Evolutionary conservation across 805 yeast species (phyloP), one percentile per base, ranked within the genome.

Genomic region (Kazachstania psychrophila): DNA sequence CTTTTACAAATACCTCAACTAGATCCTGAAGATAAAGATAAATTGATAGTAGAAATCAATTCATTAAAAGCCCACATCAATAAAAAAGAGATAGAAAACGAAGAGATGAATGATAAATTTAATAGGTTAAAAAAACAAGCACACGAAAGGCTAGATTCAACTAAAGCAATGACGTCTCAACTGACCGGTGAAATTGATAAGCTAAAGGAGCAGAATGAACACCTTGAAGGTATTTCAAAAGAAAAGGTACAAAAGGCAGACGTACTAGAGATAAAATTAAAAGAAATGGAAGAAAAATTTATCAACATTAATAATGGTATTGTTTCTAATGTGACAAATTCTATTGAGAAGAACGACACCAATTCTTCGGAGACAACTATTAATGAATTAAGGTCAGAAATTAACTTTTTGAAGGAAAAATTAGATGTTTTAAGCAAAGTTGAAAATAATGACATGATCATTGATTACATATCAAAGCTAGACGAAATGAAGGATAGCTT

Each of bases 131-230:
- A 47, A 43, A 48, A 50, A 44, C 58, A 49, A 34, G 65, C 65
- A 1, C 58, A 58, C 48, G 64, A 64, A 32, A 56, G 57, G 24
- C 38, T 58, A 24, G 52, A 55, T 35, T 51, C 52, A 6, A 46
- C 55, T 3, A 52, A 51, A 32, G 47, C 49, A 6, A 60, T 61
- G 7, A 54, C 68, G 20, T 60, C 62, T 24, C 62, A 58, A 5
- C 54, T 76, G 28, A 70, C 57, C 31, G 40, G 47, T 6, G 60
- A 67, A 40, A 42, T 65, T 11, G 54, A 37, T 15, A 33, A 30
- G 14, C 9, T 35, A 12, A 34, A 38, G 39, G 27, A 29, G 13
- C 29, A 32, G 11, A 30, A 33, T 9, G 32, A 37, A 22, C 15
- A 10, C 9, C 29, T 39, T 14, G 23, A 34, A 36, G 14, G 17